Evolutionary conservation across 441 rosid species (phyloP), one percentile per base, ranked within the genome.

Genomic region (Metrosideros polymorpha): DNA sequence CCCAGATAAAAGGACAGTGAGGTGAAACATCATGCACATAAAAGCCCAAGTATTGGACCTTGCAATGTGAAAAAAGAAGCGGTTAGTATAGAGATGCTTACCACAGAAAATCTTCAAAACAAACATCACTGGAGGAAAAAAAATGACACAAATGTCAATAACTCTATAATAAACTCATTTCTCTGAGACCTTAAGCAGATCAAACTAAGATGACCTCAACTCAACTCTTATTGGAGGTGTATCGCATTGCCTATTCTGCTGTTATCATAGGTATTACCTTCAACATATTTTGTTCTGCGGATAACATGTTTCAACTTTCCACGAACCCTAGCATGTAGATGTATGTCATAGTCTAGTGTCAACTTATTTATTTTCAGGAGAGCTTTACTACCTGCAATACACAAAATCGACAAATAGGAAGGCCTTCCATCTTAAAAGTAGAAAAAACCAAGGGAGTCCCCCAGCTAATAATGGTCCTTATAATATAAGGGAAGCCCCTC

Each of bases 51-150:
- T 30, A 17, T 57, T 4, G 85, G 84, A 29, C 30, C 53, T 4
- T 35, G 79, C 50, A 82, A 51, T 82, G 18, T 83, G 57, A 61
- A 77, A 84, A 54, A 87, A 56, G 27, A 49, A 87, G 18, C 57
- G 42, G 84, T 50, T 75, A 82, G 54, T 47, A 42, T 57, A 85
- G 75, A 57, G 84, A 83, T n/a, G 79, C 93, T 42, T 91, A 97
- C 99, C 99, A 97, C 76, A 97, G 96, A 89, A 97, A 97, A 90
- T 93, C 96, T 88, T 97, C 96, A 90, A 95, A 97, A 59, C 90
- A 89, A 66, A 92, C 94, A 88, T 93, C 92, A 57, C 99, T 97
- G 94, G 90, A 87, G 89, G 85, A 47, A 19, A 25, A 85, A 61
- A 49, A 59, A 35, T 6, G 42, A 63, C 55, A 47, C 17, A 52